A percentile compares a stretch with the other conserved stretches of the same genome.
These are phyloP conservation scores for Penicillium subrubescens DNA, from an alignment of 495 filamentous ascomycete genomes.

Conservation along the genomic window DNA sequence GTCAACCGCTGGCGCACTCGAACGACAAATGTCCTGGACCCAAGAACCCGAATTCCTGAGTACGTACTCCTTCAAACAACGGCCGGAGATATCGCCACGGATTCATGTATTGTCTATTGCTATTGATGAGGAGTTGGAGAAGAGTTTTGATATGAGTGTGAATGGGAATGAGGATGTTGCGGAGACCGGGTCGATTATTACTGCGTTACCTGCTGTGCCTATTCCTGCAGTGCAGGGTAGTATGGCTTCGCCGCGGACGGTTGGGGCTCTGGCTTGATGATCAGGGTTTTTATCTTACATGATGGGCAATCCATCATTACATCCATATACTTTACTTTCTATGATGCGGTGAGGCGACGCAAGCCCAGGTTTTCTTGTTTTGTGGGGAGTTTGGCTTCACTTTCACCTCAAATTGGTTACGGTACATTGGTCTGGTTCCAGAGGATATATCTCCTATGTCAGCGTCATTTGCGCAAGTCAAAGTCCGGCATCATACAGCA, in stretches of 20 bases:
- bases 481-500: not conserved
- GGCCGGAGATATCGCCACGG: slow-evolving; percentile 31
- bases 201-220: slow-evolving; percentile 40
- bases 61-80: slow-evolving; percentile 40
- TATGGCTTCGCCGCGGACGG: slow-evolving; percentile 14
- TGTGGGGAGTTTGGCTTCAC: no score
- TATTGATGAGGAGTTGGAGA: slow-evolving; percentile 29
- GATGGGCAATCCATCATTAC: not conserved
- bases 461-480: not conserved
- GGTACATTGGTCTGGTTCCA: not conserved
- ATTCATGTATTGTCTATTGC: slow-evolving; percentile 41
- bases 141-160: slow-evolving; percentile 8
- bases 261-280: slow-evolving; percentile 17
- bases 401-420: no score
- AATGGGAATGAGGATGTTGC: slow-evolving; percentile 6
- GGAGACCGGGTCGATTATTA: slow-evolving; percentile 31
- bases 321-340: not conserved
- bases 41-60: slow-evolving; percentile 35
- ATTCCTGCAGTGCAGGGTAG: slow-evolving; percentile 7
- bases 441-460: not conserved
- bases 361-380: no score
- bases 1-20: slow-evolving; percentile 15
- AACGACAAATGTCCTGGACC: slow-evolving; percentile 38
- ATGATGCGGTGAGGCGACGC: not conserved
- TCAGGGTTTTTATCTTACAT: not conserved